Conservation (phyloP, 148 eudicot species). For the Silene conica region DNA sequence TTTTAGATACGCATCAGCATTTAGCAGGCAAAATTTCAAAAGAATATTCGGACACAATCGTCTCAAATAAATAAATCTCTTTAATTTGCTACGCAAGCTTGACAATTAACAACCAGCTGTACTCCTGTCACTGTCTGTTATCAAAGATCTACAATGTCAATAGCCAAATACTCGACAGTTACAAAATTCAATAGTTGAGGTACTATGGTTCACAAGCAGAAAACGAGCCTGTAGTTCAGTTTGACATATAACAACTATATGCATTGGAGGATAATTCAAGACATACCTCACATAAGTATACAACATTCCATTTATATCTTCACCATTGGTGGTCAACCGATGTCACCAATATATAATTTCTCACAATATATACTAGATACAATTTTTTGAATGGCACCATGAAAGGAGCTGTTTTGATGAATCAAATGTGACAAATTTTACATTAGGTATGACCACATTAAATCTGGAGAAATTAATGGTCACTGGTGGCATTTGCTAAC, state of each 20-base stretch:
- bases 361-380: too few species aligned
- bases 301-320: too few species aligned
- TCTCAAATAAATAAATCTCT: neutral
- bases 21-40: neutral
- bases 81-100: neutral
- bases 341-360: too few species aligned
- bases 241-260: neutral
- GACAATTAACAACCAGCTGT: constrained; percentile 1
- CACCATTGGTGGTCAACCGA: too few species aligned
- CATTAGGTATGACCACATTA: neutral
- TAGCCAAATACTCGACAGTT: neutral
- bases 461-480: neutral
- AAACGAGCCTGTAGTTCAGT: neutral
- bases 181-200: neutral
- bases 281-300: neutral
- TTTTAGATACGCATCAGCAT: constrained; percentile 4
- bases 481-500: too few species aligned
- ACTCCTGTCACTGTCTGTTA: neutral
- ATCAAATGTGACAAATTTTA: too few species aligned
- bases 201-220: neutral
- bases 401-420: too few species aligned
- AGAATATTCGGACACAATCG: neutral
- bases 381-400: too few species aligned
- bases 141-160: neutral
- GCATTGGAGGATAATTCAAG: neutral